These are phyloP conservation scores for Phytophthora litchii DNA, from an alignment of 352 stramenopile species.

Conservation along the genomic window DNA sequence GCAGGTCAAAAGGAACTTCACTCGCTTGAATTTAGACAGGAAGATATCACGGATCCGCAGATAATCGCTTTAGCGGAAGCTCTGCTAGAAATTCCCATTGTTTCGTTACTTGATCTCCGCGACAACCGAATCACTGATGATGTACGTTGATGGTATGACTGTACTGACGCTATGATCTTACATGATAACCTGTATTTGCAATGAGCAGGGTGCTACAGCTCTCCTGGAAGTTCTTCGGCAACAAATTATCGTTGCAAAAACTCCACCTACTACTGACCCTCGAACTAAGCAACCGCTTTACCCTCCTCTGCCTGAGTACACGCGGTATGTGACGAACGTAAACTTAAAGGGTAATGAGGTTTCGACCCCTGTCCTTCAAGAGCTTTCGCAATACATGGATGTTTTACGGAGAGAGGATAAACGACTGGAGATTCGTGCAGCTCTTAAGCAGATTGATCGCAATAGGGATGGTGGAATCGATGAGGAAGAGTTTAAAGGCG, in stretches of 20 bases:
- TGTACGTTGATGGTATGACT: conserved; percentile 31
- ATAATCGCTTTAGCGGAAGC: conserved; percentile 80
- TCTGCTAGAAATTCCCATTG: conserved; percentile 75
- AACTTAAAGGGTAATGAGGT: conserved; percentile 85
- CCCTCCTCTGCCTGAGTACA: conserved; percentile 56
- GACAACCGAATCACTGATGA: conserved; percentile 86
- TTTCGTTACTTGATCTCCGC: conserved; percentile 75
- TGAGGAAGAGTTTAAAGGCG: conserved; percentile 77
- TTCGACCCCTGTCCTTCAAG: conserved; percentile 57
- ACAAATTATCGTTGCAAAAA: conserved; percentile 80
- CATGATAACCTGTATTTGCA: neutral
- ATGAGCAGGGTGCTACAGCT: conserved; percentile 65
- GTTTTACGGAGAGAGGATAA: conserved; percentile 81
- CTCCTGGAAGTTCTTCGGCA: conserved; percentile 78
- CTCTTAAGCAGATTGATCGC: conserved; percentile 74
- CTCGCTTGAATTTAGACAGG: conserved; percentile 73
- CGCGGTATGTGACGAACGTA: conserved; percentile 72
- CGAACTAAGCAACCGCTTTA: conserved; percentile 60
- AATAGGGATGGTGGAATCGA: conserved; percentile 63
- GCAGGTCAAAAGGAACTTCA: conserved; percentile 82
- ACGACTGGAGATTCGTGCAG: conserved; percentile 73
- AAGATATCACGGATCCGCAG: conserved; percentile 83
- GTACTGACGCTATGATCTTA: neutral
- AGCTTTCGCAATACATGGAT: conserved; percentile 78
- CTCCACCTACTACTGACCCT: conserved; percentile 47